Percentiles rank a stretch among this genome's conserved stretches.
Conservation (phyloP, 139 green algal genomes). For the Coelastrella sp. region DNA sequence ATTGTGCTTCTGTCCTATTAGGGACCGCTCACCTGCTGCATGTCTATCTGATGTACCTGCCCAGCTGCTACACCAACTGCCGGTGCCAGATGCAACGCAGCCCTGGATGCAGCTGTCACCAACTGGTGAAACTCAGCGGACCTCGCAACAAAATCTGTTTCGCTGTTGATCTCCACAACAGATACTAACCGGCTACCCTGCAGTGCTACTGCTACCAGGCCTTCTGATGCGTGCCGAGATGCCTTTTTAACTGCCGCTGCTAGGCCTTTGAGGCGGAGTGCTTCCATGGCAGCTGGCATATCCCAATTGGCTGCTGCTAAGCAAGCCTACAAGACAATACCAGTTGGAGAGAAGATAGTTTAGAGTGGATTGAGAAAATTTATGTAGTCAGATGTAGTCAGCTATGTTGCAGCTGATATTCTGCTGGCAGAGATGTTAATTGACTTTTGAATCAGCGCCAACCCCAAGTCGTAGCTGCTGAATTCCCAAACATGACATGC, state of each 20-base stretch:
- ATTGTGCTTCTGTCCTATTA: neutral
- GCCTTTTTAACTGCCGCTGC: slow-evolving; percentile 92
- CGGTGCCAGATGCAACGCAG: slow-evolving; percentile 57
- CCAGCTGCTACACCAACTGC: neutral
- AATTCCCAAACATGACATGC: too few relatives aligned
- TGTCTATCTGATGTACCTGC: slow-evolving; percentile 7
- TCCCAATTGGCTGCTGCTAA: slow-evolving; percentile 75
- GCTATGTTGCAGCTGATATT: neutral
- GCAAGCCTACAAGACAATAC: neutral
- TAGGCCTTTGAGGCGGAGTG: slow-evolving; percentile 87
- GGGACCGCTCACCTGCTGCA: slow-evolving; percentile 49
- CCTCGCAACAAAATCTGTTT: slow-evolving; percentile 95
- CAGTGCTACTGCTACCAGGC: slow-evolving; percentile 81
- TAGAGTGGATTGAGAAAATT: neutral
- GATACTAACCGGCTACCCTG: slow-evolving; percentile 21
- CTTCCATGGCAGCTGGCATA: slow-evolving; percentile 69
- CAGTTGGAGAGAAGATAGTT: neutral
- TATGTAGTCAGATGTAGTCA: neutral
- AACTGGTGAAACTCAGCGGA: slow-evolving; percentile 86
- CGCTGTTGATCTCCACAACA: slow-evolving; percentile 92
- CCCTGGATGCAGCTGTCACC: slow-evolving; percentile 69
- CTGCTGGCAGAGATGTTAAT: neutral
- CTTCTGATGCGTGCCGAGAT: slow-evolving; percentile 83
- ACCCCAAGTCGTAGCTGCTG: too few relatives aligned
- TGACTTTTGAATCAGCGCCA: too few relatives aligned